Base-by-base conservation (phyloP, 2,329 filamentous ascomycete genomes). In the Talaromyces sp. region DNA sequence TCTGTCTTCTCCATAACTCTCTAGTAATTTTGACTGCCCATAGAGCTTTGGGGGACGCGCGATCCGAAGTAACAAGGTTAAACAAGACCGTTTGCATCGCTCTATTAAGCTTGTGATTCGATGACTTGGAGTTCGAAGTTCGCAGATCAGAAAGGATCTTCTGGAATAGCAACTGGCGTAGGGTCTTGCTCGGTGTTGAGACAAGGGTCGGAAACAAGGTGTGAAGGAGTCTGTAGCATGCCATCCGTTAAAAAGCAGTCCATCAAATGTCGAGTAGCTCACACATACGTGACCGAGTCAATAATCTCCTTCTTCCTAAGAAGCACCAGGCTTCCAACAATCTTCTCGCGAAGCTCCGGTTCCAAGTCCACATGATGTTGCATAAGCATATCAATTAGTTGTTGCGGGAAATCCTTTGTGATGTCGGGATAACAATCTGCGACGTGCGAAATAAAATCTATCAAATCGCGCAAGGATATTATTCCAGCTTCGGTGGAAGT, bases 1-100 rank as follows among this genome's bases (percentile, higher is more conserved):
- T 87, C 66, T 97, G 92, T 48, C 93, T 84, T 75, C 92, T 96
- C 94, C 94, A 99, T 69, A 99, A 79, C 77, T 99, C 94, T 62
- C 93, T 84, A 3, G 92, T 96, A 63, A 99, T 83, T 74, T 97
- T 97, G 61, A 97, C 91, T 3, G 94, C 91, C 94, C 94, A 99
- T 52, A 99, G 81, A 3, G 89, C 91, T 68, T 96, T 94, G 1
- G 89, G 82, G 0, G 91, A 95, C 8, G 88, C 81, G 41, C 89
- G 85, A 72, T 99, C 93, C 3, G 89, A 89, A 15, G 89, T 90
- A 45, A 97, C 84, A 22, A 97, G 81, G 73, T 96, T 96, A 79
- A 91, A 96, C 28, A 97, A 84, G 11, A 95, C 90, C 2, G 89
- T 95, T 74, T 99, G 94, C 60, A 97, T 89, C 3, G 89, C 94